Evolutionary conservation across 225 moss, liverwort and hornwort species (phyloP).

Genomic region (Takakia lepidozioides): DNA sequence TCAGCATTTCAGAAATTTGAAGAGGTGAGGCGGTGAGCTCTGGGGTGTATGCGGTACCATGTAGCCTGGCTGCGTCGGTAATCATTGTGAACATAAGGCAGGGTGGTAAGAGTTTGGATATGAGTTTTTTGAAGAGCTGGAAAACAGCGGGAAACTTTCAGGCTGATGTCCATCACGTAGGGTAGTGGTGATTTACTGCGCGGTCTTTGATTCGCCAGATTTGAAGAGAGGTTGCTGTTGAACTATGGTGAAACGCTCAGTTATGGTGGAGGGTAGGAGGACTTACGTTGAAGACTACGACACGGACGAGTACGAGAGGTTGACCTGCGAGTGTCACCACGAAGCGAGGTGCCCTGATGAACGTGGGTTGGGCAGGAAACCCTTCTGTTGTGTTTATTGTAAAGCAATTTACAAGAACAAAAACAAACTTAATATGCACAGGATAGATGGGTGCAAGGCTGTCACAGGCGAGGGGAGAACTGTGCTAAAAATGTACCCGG

Average conservation of each 20-base stretch:
- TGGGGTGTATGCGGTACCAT: too few relatives aligned
- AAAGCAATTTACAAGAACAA: conserved; percentile 45
- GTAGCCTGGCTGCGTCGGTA: too few relatives aligned
- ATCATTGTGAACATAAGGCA: too few relatives aligned
- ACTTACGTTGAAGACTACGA: conserved; percentile 46
- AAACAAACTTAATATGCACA: conserved; percentile 55
- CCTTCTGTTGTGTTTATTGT: conserved; percentile 49
- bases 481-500: conserved; percentile 52
- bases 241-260: conserved; percentile 49
- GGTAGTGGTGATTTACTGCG: too few relatives aligned
- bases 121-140: too few relatives aligned
- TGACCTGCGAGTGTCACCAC: conserved; percentile 60
- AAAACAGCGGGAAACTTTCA: too few relatives aligned
- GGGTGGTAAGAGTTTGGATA: too few relatives aligned
- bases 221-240: too few relatives aligned
- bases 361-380: conserved; percentile 42
- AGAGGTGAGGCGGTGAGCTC: too few relatives aligned
- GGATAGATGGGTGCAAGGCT: conserved; percentile 46
- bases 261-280: conserved; percentile 55
- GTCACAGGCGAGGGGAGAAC: conserved; percentile 43
- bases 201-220: too few relatives aligned
- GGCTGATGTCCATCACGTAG: too few relatives aligned
- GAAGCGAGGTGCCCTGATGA: conserved; percentile 36
- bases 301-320: conserved; percentile 46
- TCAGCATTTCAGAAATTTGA: too few relatives aligned